phyloP scores from a whole-genome alignment of 305 asterid species.

The Fraxinus albicans region DNA sequence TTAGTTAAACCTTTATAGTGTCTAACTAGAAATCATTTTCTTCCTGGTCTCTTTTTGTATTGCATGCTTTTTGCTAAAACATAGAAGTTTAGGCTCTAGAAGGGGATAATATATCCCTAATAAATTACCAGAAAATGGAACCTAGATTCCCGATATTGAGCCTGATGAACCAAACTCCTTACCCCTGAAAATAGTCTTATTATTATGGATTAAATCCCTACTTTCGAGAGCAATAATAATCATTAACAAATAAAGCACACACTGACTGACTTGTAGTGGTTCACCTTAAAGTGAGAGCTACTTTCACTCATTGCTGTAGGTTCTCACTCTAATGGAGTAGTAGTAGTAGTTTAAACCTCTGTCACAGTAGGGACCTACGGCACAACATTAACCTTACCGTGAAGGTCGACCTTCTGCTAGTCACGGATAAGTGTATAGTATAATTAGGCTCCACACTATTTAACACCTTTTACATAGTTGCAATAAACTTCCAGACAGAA shows the following conservation, averaged over 20 bases:
- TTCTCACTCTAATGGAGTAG: neutral
- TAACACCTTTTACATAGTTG: neutral
- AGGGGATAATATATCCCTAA: neutral
- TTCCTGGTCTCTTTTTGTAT: neutral
- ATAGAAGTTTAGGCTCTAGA: neutral
- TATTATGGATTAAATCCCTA: neutral
- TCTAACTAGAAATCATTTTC: neutral
- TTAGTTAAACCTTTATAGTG: neutral
- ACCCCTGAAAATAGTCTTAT: neutral
- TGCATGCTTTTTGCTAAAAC: neutral
- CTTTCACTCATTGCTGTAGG: neutral
- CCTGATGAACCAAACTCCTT: neutral
- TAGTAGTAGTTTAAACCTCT: neutral
- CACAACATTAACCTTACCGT: neutral
- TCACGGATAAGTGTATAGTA: neutral
- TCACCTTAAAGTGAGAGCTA: neutral
- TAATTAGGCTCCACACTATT: neutral
- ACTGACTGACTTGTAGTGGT: neutral
- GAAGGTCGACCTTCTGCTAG: neutral
- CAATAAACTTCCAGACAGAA: neutral
- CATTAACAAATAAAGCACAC: neutral
- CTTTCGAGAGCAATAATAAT: neutral
- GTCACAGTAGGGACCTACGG: neutral
- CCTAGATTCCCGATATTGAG: neutral
- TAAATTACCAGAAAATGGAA: neutral